Percentiles rank a stretch among this genome's conserved stretches.
Conservation (phyloP, 495 filamentous ascomycete genomes). For the Talaromyces borbonicus region DNA sequence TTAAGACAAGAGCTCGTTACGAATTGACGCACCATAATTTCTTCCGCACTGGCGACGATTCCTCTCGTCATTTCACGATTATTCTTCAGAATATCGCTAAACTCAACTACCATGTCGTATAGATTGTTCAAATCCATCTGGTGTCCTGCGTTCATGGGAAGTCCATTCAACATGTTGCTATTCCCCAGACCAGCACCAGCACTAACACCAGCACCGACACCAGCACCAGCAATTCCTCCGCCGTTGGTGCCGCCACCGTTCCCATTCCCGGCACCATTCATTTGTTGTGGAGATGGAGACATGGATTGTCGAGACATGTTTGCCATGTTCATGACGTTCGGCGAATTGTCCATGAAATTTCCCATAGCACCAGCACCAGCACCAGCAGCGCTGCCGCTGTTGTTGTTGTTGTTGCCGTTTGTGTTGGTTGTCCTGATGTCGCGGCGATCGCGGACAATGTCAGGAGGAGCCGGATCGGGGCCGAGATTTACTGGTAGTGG, state of each 20-base stretch:
- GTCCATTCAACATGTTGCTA: constrained; percentile 30
- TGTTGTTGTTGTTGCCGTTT: constrained; percentile 19
- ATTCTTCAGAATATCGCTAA: constrained; percentile 63
- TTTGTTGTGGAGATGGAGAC: constrained; percentile 31
- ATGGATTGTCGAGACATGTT: constrained; percentile 29
- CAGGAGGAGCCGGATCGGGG: not conserved
- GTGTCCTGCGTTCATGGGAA: constrained; percentile 69
- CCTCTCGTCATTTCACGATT: constrained; percentile 68
- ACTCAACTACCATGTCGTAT: constrained; percentile 71
- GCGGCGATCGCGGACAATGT: not conserved
- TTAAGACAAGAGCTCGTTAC: not conserved
- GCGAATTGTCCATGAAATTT: constrained; percentile 23
- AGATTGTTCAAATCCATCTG: constrained; percentile 83
- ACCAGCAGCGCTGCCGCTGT: no score
- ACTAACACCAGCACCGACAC: not conserved
- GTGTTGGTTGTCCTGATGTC: constrained; percentile 7
- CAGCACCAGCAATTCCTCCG: not conserved
- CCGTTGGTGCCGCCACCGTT: constrained; percentile 42
- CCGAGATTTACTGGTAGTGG: not conserved
- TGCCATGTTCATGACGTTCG: constrained; percentile 23
- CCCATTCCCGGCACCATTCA: constrained; percentile 46
- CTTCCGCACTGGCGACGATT: constrained; percentile 59
- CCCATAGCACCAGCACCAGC: constrained; percentile 26
- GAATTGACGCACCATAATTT: constrained; percentile 48
- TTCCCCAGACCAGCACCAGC: constrained; percentile 3